Base-by-base conservation (phyloP, 805 yeast species). In the Wickerhamiella kurtzmanii region DNA sequence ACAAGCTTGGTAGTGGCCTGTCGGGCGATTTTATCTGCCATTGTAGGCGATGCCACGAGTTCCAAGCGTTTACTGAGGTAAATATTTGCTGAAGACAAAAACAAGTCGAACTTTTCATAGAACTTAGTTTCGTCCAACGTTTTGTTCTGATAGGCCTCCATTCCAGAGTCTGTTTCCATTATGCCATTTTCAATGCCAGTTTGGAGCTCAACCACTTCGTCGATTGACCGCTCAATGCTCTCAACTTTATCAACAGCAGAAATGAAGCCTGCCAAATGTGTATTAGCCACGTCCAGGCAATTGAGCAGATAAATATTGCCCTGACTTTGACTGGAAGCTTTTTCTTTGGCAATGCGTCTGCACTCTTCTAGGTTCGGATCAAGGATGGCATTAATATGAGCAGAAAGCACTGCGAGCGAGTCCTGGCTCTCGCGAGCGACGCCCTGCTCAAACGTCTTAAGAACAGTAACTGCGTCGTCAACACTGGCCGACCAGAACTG, bases 401-500 rank as follows among this genome's bases (percentile, higher is more conserved):
- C 49, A 15, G 47, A 47, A 16, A 53, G 47, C 21, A 46, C 46
- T 8, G 37, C 46, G n/a, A 42, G 47, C 4, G 50, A 45, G 3
- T 37, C 32, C 3, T 43, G 48, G 35, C 47, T 42, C 19, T 50
- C 50, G 11, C 53, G 48, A 21, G 59, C 53, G 25, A 53, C 50
- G 15, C 68, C 61, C 16, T 60, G 48, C 43, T 67, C 69, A 44
- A 64, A 64, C 35, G 64, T 60, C 22, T 76, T 77, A 50, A 82
- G 71, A 1, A 84, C 62, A 1, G 76, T 76, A 48, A 80, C 67
- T 22, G 82, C 66, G 15, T 76, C 80, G 0, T 75, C 66, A 43
- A 81, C 71, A 53, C 80, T 45, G 6, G 37, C 39, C 22, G 49
- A 52, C 56, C 53, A 49, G n/a, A 38, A 38, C 41, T 38, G 20